A percentile compares a stretch with the other conserved stretches of the same genome.
Evolutionary conservation across 2,329 filamentous ascomycete species (phyloP).

Genomic region (Neofusicoccum kwambonambiense): DNA sequence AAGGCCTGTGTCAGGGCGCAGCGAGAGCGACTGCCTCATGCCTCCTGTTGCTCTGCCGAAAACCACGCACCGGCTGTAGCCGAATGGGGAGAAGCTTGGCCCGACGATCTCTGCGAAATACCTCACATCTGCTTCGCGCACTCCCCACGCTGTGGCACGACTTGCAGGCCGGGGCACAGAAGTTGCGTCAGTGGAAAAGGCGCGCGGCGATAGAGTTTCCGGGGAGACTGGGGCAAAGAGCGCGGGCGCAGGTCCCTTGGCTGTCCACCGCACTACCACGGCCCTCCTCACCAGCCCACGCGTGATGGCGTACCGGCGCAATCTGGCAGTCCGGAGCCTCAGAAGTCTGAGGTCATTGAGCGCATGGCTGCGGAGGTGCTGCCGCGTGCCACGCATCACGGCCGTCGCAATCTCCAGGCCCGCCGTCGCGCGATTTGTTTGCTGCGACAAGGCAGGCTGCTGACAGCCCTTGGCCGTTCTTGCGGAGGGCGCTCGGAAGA

Average conservation of each 20-base stretch:
- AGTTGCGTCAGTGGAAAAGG: background rate
- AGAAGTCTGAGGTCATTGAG: background rate
- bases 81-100: constrained; percentile 12
- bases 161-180: no score
- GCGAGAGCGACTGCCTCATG: background rate
- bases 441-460: background rate
- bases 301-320: background rate
- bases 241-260: background rate
- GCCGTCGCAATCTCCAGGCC: background rate
- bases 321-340: background rate
- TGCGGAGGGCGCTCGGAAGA: background rate
- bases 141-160: background rate
- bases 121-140: background rate
- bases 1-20: no score
- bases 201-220: background rate
- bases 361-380: background rate
- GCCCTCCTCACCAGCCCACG: background rate
- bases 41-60: background rate
- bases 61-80: constrained; percentile 15
- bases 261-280: background rate
- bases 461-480: background rate
- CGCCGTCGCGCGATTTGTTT: constrained; percentile 1
- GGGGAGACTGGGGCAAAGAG: constrained; percentile 1
- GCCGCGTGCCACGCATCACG: background rate
- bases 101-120: constrained; percentile 10